Percentiles rank a stretch among this genome's conserved stretches.
phyloP scores from a whole-genome alignment of 148 eudicot genomes.

The Arbutus unedo region DNA sequence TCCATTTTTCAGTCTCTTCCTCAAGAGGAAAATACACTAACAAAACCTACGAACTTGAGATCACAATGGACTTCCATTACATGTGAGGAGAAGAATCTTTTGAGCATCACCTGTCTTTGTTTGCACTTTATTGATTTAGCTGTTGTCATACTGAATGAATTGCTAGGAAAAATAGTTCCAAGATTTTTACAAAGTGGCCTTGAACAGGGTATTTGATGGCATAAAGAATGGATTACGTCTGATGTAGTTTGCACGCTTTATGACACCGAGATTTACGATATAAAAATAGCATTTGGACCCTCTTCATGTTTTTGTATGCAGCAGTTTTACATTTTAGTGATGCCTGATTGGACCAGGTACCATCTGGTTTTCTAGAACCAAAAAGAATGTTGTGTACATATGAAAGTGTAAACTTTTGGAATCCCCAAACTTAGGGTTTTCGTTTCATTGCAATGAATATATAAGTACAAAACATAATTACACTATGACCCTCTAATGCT shows the following conservation, averaged over 20 bases:
- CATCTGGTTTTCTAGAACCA: not conserved
- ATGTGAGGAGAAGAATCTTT: constrained; percentile 7
- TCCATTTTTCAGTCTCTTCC: not conserved
- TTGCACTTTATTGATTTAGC: too few species aligned
- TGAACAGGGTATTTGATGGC: not conserved
- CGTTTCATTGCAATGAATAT: too few species aligned
- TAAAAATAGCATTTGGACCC: not conserved
- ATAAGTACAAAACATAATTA: too few species aligned
- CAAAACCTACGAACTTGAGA: not conserved
- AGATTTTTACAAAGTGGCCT: not conserved
- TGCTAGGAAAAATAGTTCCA: not conserved
- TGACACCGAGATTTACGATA: not conserved
- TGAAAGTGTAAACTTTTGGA: not conserved
- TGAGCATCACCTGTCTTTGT: not conserved
- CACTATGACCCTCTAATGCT: too few species aligned
- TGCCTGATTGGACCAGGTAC: not conserved
- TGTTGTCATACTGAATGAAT: not conserved
- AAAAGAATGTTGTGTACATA: not conserved
- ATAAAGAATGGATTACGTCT: not conserved
- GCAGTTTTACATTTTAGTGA: not conserved
- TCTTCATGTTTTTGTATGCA: not conserved
- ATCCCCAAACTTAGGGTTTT: too few species aligned
- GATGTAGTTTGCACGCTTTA: not conserved
- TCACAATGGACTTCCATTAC: not conserved
- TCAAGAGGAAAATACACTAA: not conserved